A percentile compares a stretch with the other conserved stretches of the same genome.
Evolutionary conservation across 1,284 basidiomycete species (phyloP).

Genomic region (Inonotus hispidus): DNA sequence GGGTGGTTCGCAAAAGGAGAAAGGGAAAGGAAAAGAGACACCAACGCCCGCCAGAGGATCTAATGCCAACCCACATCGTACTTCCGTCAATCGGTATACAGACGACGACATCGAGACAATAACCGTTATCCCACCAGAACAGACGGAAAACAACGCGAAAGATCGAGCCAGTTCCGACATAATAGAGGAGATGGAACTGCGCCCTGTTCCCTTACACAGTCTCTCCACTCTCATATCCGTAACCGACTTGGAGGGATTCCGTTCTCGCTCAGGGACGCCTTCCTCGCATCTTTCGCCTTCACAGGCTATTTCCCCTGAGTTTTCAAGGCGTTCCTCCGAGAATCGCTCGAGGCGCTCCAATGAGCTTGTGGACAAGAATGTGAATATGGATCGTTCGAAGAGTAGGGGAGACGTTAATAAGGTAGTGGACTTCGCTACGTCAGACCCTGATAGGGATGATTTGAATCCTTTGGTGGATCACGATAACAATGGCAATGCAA

Average conservation of each 20-base stretch:
- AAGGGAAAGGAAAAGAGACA: slow-evolving; percentile 14
- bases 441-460: too few species aligned
- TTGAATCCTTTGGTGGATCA: background rate
- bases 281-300: too few species aligned
- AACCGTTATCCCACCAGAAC: background rate
- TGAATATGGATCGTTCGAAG: background rate
- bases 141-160: background rate
- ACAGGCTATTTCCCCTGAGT: background rate
- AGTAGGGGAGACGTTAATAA: background rate
- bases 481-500: background rate
- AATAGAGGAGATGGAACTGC: background rate
- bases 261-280: background rate
- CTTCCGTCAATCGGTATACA: background rate
- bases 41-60: background rate
- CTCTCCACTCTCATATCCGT: slow-evolving; percentile 15
- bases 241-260: background rate
- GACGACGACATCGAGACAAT: background rate
- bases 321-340: too few species aligned
- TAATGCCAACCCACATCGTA: background rate
- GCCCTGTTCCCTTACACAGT: slow-evolving; percentile 1
- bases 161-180: background rate
- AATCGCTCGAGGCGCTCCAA: too few species aligned
- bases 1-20: background rate
- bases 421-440: background rate
- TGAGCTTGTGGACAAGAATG: background rate